Percentiles rank a stretch among this genome's conserved stretches.
Evolutionary conservation across 1,139 yeast species (phyloP).

Genomic region (Pichia sp.): DNA sequence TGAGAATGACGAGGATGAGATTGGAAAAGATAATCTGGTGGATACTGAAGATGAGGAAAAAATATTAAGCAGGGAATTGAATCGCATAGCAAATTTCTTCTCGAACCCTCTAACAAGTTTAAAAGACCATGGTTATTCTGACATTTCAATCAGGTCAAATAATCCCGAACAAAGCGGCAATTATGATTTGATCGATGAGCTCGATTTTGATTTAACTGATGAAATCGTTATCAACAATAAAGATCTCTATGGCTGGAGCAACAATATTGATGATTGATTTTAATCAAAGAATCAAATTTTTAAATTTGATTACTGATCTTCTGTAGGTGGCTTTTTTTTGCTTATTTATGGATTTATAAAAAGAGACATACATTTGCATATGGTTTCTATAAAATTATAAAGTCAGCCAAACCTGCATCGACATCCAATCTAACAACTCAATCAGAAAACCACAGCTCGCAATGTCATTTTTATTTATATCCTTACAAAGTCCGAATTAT

Average conservation of each 20-base stretch:
- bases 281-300: no score
- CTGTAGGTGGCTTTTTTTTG: no score
- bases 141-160: constrained; percentile 4
- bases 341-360: no score
- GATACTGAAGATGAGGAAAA: constrained; percentile 8
- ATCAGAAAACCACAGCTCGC: background rate
- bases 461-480: background rate
- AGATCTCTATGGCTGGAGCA: constrained; percentile 2
- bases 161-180: background rate
- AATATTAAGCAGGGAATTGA: constrained; percentile 6
- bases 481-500: background rate
- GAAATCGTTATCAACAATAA: constrained; percentile 10
- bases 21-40: constrained; percentile 3
- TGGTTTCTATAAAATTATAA: no score
- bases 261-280: no score
- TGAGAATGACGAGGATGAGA: constrained; percentile 2
- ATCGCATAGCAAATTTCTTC: constrained; percentile 4
- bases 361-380: no score
- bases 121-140: constrained; percentile 3
- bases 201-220: constrained; percentile 20
- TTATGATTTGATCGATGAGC: constrained; percentile 15
- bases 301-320: no score
- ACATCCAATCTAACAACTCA: background rate
- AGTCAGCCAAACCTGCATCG: no score
- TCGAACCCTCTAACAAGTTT: constrained; percentile 1